Conservation (phyloP, 176 grass and related monocot species). For the Ensete ventricosum region DNA sequence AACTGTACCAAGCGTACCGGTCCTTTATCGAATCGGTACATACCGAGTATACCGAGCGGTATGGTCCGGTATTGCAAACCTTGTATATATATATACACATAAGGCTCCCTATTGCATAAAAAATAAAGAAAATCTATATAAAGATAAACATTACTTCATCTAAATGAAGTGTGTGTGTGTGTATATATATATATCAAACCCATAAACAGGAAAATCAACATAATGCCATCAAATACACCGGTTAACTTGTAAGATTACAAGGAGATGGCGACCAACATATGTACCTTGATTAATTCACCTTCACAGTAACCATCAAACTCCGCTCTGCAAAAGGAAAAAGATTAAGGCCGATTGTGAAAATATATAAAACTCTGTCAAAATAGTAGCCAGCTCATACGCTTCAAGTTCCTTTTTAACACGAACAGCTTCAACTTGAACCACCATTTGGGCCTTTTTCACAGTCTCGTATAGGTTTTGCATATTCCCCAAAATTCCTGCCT, state of each 20-base stretch:
- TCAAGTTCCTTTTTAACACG: slow-evolving; percentile 94
- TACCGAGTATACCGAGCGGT: too few species aligned
- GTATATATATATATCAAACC: background rate
- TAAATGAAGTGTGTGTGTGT: background rate
- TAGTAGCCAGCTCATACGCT: slow-evolving; percentile 37
- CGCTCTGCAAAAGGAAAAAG: slow-evolving; percentile 40
- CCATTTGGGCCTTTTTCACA: slow-evolving; percentile 96
- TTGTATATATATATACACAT: background rate
- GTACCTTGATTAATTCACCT: slow-evolving; percentile 98
- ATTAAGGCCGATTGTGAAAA: slow-evolving; percentile 11
- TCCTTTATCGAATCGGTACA: too few species aligned
- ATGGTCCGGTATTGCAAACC: too few species aligned
- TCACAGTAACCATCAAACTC: slow-evolving; percentile 99
- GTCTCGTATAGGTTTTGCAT: slow-evolving; percentile 99
- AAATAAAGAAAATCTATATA: background rate
- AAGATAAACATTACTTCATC: background rate
- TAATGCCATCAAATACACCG: background rate
- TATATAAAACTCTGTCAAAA: slow-evolving; percentile 12
- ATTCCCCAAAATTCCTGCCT: slow-evolving; percentile 86
- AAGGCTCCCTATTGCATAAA: background rate
- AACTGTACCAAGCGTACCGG: too few species aligned
- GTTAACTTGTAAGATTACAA: background rate
- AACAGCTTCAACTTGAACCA: slow-evolving; percentile 95
- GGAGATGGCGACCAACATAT: background rate
- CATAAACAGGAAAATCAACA: background rate